These are phyloP conservation scores for Fusarium sp. DNA, from an alignment of 2,329 filamentous ascomycete species.

Conservation along the genomic window DNA sequence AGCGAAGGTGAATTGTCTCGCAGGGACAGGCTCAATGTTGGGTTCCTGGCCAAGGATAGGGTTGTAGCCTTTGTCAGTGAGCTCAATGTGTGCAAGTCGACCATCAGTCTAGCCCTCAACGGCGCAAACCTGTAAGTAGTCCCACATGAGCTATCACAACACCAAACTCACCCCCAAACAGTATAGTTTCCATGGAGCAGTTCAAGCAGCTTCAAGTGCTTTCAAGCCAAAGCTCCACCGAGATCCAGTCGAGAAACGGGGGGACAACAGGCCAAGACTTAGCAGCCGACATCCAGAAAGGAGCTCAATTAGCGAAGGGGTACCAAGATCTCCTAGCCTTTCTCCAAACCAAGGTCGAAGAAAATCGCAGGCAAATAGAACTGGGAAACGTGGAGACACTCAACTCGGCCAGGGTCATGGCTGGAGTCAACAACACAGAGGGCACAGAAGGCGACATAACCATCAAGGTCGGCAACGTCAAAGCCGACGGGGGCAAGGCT, in stretches of 20 bases:
- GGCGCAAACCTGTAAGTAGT: not conserved
- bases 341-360: not conserved
- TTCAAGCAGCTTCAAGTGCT: not conserved
- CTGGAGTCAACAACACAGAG: not conserved
- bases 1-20: not conserved
- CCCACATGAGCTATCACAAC: not conserved
- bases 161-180: not conserved
- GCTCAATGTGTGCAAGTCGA: not conserved
- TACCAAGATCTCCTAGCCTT: not conserved
- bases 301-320: not conserved
- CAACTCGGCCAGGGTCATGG: not conserved
- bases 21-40: not conserved
- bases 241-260: not conserved
- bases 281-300: not conserved
- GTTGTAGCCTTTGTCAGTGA: not conserved
- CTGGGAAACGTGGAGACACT: not conserved
- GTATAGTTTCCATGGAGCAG: not conserved
- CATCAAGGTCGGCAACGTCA: not conserved
- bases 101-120: not conserved
- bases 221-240: not conserved
- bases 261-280: too few species aligned
- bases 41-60: rapidly evolving
- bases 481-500: not conserved
- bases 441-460: not conserved
- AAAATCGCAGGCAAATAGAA: not conserved